Conservation (phyloP, 2,329 filamentous ascomycete genomes). For the Akanthomyces uredinophilus region DNA sequence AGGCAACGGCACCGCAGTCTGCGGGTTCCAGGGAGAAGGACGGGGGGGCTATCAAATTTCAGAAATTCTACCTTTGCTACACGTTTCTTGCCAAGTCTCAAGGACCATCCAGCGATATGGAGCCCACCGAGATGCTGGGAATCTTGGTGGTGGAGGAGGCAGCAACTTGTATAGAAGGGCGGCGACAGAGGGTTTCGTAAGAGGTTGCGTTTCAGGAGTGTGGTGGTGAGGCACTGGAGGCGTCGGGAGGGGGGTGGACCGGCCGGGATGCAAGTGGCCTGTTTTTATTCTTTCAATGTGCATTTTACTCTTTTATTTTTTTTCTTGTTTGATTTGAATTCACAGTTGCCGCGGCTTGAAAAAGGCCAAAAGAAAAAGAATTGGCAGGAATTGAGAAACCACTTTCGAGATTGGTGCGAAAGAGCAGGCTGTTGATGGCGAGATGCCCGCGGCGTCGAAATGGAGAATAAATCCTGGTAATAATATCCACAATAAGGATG, state of each 20-base stretch:
- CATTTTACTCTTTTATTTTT: no score
- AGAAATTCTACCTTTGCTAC: neutral
- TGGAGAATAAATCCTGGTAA: no score
- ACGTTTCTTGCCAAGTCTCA: conserved; percentile 7
- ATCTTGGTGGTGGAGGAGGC: neutral
- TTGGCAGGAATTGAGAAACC: no score
- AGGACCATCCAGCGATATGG: neutral
- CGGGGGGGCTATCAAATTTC: neutral
- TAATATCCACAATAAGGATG: no score
- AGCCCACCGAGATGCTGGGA: neutral
- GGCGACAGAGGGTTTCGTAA: neutral
- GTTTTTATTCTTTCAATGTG: neutral
- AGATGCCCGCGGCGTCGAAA: no score
- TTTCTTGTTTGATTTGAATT: no score
- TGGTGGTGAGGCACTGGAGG: conserved; percentile 1
- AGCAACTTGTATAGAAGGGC: neutral
- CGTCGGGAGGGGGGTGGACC: neutral
- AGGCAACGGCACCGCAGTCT: neutral
- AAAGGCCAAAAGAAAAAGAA: no score
- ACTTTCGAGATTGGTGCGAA: no score
- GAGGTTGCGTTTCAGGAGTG: conserved; percentile 12
- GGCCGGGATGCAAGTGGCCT: neutral
- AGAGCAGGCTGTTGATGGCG: no score
- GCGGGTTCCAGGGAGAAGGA: neutral
- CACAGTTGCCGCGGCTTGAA: no score